phyloP scores from a whole-genome alignment of 1,284 basidiomycete genomes.

The Leccinum ponderosum region DNA sequence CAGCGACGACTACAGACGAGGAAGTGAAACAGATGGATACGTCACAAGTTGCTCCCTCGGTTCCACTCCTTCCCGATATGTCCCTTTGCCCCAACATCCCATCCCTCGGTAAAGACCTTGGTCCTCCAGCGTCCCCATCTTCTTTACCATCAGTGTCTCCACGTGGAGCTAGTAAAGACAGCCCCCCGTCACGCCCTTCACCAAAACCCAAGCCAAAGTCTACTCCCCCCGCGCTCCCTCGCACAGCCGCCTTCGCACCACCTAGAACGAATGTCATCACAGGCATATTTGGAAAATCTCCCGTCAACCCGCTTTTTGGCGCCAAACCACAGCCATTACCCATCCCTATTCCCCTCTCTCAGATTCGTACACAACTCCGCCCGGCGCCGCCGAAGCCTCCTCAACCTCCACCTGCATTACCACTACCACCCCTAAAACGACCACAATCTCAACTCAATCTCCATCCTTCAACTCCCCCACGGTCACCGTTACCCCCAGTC shows the following conservation, averaged over 20 bases:
- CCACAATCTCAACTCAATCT: conserved; percentile 14
- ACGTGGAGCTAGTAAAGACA: conserved; percentile 14
- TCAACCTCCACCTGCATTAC: conserved; percentile 19
- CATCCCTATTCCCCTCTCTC: conserved; percentile 29
- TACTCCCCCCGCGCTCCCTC: conserved; percentile 13
- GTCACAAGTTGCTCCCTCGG: conserved; percentile 1
- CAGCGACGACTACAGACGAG: background rate
- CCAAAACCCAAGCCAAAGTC: conserved; percentile 21
- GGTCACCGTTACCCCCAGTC: conserved; percentile 11
- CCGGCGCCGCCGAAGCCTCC: conserved; percentile 26
- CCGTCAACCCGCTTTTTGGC: conserved; percentile 26
- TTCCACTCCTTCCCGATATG: conserved; percentile 11
- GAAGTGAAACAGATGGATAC: background rate
- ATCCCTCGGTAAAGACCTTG: conserved; percentile 10
- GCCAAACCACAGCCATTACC: conserved; percentile 29
- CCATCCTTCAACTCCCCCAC: conserved; percentile 1
- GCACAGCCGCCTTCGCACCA: conserved; percentile 10
- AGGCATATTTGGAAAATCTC: conserved; percentile 27
- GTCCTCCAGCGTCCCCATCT: conserved; percentile 3
- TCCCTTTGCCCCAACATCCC: conserved; percentile 11
- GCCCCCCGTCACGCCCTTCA: conserved; percentile 21
- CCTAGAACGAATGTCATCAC: conserved; percentile 24
- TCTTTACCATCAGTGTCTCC: conserved; percentile 6
- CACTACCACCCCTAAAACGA: conserved; percentile 23
- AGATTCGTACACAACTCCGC: conserved; percentile 32